Base-by-base conservation (phyloP, 352 stramenopile genomes). In the Globisporangium emineosum region DNA sequence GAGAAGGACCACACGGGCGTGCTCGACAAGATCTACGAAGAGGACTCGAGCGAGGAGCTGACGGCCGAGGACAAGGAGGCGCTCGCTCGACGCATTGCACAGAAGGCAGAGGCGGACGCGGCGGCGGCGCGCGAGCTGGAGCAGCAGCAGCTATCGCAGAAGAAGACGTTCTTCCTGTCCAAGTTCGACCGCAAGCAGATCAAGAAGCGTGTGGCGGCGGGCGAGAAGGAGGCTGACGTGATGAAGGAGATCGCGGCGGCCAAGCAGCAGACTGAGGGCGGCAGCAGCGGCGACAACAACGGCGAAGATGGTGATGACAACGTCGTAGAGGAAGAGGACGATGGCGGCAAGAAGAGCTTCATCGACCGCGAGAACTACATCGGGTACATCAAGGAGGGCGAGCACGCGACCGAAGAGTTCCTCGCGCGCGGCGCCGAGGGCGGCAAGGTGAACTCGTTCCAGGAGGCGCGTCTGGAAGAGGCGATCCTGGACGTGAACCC, bases 401-500 rank as follows among this genome's bases (percentile, higher is more conserved):
- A 95, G 30, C 79, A 88, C 69, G 81, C 75, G 50, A 93, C 81
- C 0, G 82, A 93, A 51, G 83, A 86, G 43, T 91, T 93, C 60
- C 57, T 95, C 42, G 61, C 81, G 23, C 88, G 89, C 66, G 83
- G 76, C 33, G 81, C 76, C 0, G 86, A 95, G 42, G 86, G 86
- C 56, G 86, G 86, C 52, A 89, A 89, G 67, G 76, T 83, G 52
- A 95, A 89, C 59, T 73, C 80, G 21, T 95, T 93, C 67, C 77
- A 88, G 21, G 81, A 94, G 60, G 83, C 86, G 29, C 76, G 96
- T 25, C 74, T 99, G 49, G 94, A 99, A 73, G 94, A 99, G 62
- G 96, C 96, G 12, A 97, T 99, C 68, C 69, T 99, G 32, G 97
- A 99, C 68, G 93, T 99, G 68, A 98, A 98, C 63, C 97, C 97